Conservation (phyloP, 345 rosid genomes). For the Erodium maritimum region DNA sequence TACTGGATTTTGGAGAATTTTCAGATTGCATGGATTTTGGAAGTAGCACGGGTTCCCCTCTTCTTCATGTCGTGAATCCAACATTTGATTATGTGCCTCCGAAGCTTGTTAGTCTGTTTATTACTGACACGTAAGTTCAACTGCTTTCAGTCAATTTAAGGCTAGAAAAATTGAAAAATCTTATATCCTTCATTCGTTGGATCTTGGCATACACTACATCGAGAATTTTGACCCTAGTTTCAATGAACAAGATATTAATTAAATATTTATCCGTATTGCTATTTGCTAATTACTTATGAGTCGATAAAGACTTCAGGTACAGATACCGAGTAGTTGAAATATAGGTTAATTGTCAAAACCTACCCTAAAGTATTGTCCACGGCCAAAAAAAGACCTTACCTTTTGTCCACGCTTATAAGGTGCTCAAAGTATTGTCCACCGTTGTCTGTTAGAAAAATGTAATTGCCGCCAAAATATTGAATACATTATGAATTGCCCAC, state of each 20-base stretch:
- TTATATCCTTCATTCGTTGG: not conserved
- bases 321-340: too few relatives aligned
- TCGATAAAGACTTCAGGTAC: not conserved
- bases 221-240: not conserved
- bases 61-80: conserved; percentile 90
- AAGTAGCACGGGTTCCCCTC: conserved; percentile 52
- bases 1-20: conserved; percentile 93
- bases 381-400: too few relatives aligned
- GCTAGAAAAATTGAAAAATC: not conserved
- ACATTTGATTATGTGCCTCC: conserved; percentile 94
- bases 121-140: conserved; percentile 86
- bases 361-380: too few relatives aligned
- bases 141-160: conserved; percentile 1
- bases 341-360: too few relatives aligned
- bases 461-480: too few relatives aligned
- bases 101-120: conserved; percentile 87
- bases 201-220: not conserved
- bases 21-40: conserved; percentile 91
- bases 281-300: not conserved
- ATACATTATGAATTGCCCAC: too few relatives aligned
- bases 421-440: too few relatives aligned
- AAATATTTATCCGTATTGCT: not conserved
- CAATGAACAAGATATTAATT: not conserved
- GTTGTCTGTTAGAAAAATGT: too few relatives aligned
- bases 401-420: too few relatives aligned